phyloP scores from a whole-genome alignment of 495 filamentous ascomycete species.

The Aspergillus indologenus region DNA sequence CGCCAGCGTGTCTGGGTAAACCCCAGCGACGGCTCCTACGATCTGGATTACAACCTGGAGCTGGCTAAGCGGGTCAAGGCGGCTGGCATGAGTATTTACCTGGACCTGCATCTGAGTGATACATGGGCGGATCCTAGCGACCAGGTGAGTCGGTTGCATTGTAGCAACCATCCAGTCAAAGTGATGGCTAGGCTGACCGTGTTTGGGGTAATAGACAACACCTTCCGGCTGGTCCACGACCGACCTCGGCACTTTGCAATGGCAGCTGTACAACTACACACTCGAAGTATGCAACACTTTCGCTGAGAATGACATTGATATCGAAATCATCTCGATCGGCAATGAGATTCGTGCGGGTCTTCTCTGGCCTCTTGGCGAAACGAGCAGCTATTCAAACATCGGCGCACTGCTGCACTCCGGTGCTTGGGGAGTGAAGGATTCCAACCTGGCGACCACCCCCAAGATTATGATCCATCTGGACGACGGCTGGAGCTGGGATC shows the following conservation, averaged over 20 bases:
- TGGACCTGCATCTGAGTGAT: slow-evolving; percentile 71
- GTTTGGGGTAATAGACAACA: slow-evolving; percentile 31
- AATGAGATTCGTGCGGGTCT: slow-evolving; percentile 66
- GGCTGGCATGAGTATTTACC: slow-evolving; percentile 61
- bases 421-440: slow-evolving; percentile 60
- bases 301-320: slow-evolving; percentile 48
- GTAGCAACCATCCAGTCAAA: slow-evolving; percentile 2
- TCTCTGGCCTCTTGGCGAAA: slow-evolving; percentile 59
- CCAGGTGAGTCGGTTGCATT: slow-evolving; percentile 29
- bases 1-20: slow-evolving; percentile 74
- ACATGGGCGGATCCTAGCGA: slow-evolving; percentile 55
- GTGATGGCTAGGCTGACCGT: not conserved
- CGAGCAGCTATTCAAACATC: slow-evolving; percentile 53
- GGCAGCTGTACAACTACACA: slow-evolving; percentile 66
- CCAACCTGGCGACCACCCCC: slow-evolving; percentile 50
- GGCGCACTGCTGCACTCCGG: slow-evolving; percentile 60
- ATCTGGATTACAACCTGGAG: slow-evolving; percentile 65
- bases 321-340: slow-evolving; percentile 63
- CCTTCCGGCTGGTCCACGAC: slow-evolving; percentile 60
- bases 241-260: slow-evolving; percentile 53
- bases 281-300: slow-evolving; percentile 58
- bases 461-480: slow-evolving; percentile 69
- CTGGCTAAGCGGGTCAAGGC: slow-evolving; percentile 62
- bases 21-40: slow-evolving; percentile 61
- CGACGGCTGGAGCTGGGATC: slow-evolving; percentile 65